Conservation (phyloP, 2,329 filamentous ascomycete species). For the Claviceps maximensis region DNA sequence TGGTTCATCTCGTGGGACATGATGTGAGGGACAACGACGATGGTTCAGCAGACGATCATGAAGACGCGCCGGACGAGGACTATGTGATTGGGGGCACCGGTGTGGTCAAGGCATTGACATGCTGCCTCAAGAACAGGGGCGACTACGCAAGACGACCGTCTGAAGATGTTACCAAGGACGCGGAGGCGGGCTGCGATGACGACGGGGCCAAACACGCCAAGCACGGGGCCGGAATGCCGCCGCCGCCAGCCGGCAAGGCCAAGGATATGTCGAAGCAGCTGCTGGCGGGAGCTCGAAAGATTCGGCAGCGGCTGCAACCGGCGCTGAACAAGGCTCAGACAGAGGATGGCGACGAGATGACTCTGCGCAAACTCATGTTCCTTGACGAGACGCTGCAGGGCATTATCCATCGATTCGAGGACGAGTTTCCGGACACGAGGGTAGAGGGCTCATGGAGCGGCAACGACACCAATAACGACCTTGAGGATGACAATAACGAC, state of each 20-base stretch:
- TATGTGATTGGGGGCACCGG: constrained; percentile 94
- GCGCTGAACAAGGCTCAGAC: constrained; percentile 64
- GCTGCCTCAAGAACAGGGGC: constrained; percentile 69
- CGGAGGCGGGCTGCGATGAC: constrained; percentile 25
- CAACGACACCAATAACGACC: background rate
- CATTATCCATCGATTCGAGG: constrained; percentile 91
- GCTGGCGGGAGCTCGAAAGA: constrained; percentile 77
- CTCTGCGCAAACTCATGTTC: constrained; percentile 74
- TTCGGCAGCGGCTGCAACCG: constrained; percentile 68
- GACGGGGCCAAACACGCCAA: constrained; percentile 25
- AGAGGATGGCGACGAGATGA: constrained; percentile 55
- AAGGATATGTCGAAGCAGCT: constrained; percentile 91
- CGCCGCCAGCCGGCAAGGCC: constrained; percentile 43
- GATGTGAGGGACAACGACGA: constrained; percentile 32
- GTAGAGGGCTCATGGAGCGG: constrained; percentile 10
- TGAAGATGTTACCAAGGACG: constrained; percentile 38
- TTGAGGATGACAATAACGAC: no score
- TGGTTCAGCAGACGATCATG: constrained; percentile 45
- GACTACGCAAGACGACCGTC: constrained; percentile 45
- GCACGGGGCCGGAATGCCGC: constrained; percentile 24
- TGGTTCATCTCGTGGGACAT: constrained; percentile 76
- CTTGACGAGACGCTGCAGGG: constrained; percentile 76
- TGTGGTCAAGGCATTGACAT: constrained; percentile 84
- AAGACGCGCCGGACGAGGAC: constrained; percentile 71
- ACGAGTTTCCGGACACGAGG: constrained; percentile 86